These are phyloP conservation scores for Strobilomyces dryophilus DNA, from an alignment of 768 basidiomycete genomes.

Conservation along the genomic window DNA sequence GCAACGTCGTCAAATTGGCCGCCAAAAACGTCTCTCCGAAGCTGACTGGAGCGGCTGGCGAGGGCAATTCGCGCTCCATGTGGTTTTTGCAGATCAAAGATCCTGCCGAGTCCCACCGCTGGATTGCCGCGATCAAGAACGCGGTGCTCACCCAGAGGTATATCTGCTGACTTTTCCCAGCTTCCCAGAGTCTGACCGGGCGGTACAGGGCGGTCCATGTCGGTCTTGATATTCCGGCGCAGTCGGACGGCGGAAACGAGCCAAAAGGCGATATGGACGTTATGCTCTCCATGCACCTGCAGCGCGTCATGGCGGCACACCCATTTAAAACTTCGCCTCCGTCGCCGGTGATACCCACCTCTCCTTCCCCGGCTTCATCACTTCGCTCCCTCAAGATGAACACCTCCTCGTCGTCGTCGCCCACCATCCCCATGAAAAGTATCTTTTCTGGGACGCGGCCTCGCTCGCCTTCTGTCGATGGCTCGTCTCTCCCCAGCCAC, in stretches of 20 bases:
- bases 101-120: conserved; percentile 59
- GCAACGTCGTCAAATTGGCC: conserved; percentile 62
- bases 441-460: conserved; percentile 22
- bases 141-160: conserved; percentile 71
- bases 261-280: conserved; percentile 81
- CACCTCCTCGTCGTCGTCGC: conserved; percentile 15
- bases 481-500: conserved; percentile 33
- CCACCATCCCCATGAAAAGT: conserved; percentile 17
- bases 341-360: conserved; percentile 18
- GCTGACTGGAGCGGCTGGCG: conserved; percentile 18
- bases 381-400: conserved; percentile 24
- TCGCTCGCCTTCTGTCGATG: conserved; percentile 37
- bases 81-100: conserved; percentile 71
- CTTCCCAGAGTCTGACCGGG: background rate
- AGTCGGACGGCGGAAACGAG: conserved; percentile 44
- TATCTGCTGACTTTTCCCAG: background rate
- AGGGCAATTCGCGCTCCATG: conserved; percentile 12
- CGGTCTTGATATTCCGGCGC: conserved; percentile 50
- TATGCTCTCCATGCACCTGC: conserved; percentile 73
- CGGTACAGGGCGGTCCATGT: conserved; percentile 58
- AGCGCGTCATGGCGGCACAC: conserved; percentile 45
- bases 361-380: conserved; percentile 28
- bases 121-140: conserved; percentile 73
- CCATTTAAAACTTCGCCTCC: conserved; percentile 10
- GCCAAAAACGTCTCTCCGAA: conserved; percentile 55